Percentiles rank a stretch among this genome's conserved stretches.
These are phyloP conservation scores for Exophiala mesophila DNA, from an alignment of 2,329 filamentous ascomycete species.

Conservation along the genomic window DNA sequence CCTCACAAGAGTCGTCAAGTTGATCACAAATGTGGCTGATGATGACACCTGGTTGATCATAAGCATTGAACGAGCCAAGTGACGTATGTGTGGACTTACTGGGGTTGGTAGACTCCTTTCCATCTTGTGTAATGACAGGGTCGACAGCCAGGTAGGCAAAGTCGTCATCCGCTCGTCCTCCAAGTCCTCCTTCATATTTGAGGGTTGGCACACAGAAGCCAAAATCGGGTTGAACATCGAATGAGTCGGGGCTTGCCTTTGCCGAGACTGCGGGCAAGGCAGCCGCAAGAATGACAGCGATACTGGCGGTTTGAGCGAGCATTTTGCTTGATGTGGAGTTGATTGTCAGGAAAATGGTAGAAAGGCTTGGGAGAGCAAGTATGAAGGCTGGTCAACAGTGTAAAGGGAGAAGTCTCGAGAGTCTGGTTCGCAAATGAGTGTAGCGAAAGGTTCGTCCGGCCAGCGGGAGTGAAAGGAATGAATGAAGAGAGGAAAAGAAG, in stretches of 20 bases:
- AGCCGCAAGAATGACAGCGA: slow-evolving; percentile 11
- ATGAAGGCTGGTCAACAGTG: too few species aligned
- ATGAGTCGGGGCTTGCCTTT: slow-evolving; percentile 27
- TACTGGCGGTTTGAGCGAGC: slow-evolving; percentile 16
- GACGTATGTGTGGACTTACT: slow-evolving; percentile 24
- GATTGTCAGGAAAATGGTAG: too few species aligned
- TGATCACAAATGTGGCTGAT: slow-evolving; percentile 68
- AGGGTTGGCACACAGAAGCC: slow-evolving; percentile 50
- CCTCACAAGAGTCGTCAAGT: slow-evolving; percentile 61
- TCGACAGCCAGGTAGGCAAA: slow-evolving; percentile 66
- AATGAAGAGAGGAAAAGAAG: slow-evolving; percentile 5
- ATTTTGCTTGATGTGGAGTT: too few species aligned
- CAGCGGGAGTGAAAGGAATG: slow-evolving; percentile 19
- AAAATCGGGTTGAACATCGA: slow-evolving; percentile 37
- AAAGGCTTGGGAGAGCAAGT: too few species aligned
- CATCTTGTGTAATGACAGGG: slow-evolving; percentile 54
- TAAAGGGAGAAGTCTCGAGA: too few species aligned
- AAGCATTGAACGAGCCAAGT: not conserved
- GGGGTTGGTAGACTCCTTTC: slow-evolving; percentile 63
- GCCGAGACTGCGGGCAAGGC: slow-evolving; percentile 18
- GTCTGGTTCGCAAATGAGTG: slow-evolving; percentile 8
- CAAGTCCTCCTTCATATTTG: slow-evolving; percentile 53
- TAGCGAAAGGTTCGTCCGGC: slow-evolving; percentile 20
- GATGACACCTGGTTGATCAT: slow-evolving; percentile 52
- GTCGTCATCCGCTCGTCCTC: slow-evolving; percentile 50